Base-by-base conservation (phyloP, 768 basidiomycete species). In the Lactifluus rugatus region DNA sequence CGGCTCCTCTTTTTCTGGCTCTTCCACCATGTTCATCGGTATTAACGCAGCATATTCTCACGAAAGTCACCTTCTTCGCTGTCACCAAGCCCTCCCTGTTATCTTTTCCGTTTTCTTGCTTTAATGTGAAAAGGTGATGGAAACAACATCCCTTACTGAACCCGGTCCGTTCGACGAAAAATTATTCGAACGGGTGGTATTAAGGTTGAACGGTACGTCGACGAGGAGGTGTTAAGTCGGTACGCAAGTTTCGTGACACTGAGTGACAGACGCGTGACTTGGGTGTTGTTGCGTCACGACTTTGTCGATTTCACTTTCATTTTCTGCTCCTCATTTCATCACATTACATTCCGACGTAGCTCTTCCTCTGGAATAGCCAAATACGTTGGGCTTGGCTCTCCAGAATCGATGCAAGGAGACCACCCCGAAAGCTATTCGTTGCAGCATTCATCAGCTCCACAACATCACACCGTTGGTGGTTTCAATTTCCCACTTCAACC, bases 401-500 rank as follows among this genome's bases (percentile, higher is more conserved):
- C 54, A 16, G 48, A 56, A 37, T 60, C 54, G 44, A 60, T 60
- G 59, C 59, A 60, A 51, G 59, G 54, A 46, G 45, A 50, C 54
- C 54, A 60, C 42, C 49, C 49, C 2, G 59, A 60, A 34, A 60
- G 54, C 37, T 60, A 56, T 37, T 56, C 54, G 1, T 34, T 60
- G 13, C 26, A 56, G 13, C 26, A 56, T 34, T 36, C 59, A 19
- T 1, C 59, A 14, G 31, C 49, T 41, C 52, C 58, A 17, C 53
- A 51, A 37, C 37, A 52, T 52, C 53, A 60, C 58, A 54, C 58
- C 16, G 49, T 60, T 21, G 52, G 53, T 52, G 58, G 58, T 55
- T 62, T 62, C 58, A 60, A 59, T 60, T 62, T 60, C 52, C 53
- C 61, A 19, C 39, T 25, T 50, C 58, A 60, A 34, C 42, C 61